phyloP scores from a whole-genome alignment of 176 grass and related monocot species.

The Eleusine coracana region DNA sequence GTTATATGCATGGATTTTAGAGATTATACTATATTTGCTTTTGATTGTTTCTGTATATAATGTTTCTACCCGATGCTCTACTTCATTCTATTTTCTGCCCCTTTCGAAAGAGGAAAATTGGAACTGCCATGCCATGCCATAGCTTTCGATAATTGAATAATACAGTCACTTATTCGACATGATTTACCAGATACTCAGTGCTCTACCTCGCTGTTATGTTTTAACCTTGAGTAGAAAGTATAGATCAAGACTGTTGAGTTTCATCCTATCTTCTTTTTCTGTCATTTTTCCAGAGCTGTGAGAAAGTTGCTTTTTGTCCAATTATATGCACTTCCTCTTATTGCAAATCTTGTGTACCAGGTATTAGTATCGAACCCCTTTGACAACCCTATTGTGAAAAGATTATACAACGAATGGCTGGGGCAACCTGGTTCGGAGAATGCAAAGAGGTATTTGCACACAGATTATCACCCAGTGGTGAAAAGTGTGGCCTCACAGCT shows the following conservation, averaged over 20 bases:
- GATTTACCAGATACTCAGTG: constrained; percentile 16
- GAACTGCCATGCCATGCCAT: background rate
- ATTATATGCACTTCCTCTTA: constrained; percentile 23
- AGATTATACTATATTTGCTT: constrained; percentile 10
- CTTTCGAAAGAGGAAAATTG: background rate
- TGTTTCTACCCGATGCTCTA: background rate
- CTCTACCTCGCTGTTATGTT: background rate
- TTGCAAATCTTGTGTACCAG: constrained; percentile 42
- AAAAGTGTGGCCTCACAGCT: constrained; percentile 84
- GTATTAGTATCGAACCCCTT: constrained; percentile 64
- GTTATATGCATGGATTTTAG: background rate
- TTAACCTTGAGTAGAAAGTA: background rate
- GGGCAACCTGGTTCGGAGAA: constrained; percentile 84
- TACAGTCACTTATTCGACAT: background rate
- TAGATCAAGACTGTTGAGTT: background rate
- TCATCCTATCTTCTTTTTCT: background rate
- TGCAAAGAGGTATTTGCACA: constrained; percentile 85
- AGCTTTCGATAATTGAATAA: constrained; percentile 1
- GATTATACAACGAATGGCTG: constrained; percentile 87
- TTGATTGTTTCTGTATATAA: background rate
- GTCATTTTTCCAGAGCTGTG: background rate
- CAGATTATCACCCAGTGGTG: constrained; percentile 77
- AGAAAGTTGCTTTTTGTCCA: constrained; percentile 7
- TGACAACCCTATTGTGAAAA: constrained; percentile 67
- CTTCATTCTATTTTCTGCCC: background rate